These are phyloP conservation scores for Astragalus glycyphyllos DNA, from an alignment of 306 rosid species.

Conservation along the genomic window DNA sequence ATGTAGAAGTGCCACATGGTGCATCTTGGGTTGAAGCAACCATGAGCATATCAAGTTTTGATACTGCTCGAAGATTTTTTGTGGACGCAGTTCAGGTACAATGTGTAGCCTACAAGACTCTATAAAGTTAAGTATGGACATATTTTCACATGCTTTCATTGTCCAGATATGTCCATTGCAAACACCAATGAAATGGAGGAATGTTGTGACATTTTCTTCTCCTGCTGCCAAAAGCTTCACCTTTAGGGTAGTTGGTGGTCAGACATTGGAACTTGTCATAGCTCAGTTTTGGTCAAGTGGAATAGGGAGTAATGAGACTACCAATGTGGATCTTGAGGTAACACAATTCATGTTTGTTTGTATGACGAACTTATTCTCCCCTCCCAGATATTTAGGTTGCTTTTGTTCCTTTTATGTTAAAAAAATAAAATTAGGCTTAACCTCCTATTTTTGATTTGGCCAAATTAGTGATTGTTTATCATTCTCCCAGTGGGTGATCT, in stretches of 20 bases:
- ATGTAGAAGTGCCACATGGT: conserved; percentile 82
- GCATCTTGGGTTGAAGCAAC: conserved; percentile 98
- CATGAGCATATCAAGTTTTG: conserved; percentile 84
- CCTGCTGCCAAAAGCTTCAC: conserved; percentile 82
- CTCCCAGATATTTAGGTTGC: conserved; percentile 26
- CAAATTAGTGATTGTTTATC: conserved; percentile 20
- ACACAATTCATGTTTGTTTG: conserved; percentile 40
- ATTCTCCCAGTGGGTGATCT: conserved; percentile 13
- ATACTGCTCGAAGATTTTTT: conserved; percentile 86
- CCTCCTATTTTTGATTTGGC: conserved; percentile 9
- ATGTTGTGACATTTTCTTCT: conserved; percentile 70
- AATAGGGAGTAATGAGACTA: conserved; percentile 78
- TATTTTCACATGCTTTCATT: conserved; percentile 48
- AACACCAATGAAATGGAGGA: conserved; percentile 85
- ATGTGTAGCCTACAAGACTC: conserved; percentile 32
- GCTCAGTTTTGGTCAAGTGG: conserved; percentile 99
- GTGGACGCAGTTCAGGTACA: conserved; percentile 89
- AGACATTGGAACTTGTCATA: conserved; percentile 84
- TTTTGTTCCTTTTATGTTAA: neutral
- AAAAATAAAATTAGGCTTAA: neutral
- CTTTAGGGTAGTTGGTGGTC: conserved; percentile 90
- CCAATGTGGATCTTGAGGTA: conserved; percentile 90
- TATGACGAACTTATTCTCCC: conserved; percentile 18
- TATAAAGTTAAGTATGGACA: conserved; percentile 33
- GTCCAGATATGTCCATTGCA: conserved; percentile 81